Base-by-base conservation (phyloP, 257 asterid genomes). In the Ilex asprella region DNA sequence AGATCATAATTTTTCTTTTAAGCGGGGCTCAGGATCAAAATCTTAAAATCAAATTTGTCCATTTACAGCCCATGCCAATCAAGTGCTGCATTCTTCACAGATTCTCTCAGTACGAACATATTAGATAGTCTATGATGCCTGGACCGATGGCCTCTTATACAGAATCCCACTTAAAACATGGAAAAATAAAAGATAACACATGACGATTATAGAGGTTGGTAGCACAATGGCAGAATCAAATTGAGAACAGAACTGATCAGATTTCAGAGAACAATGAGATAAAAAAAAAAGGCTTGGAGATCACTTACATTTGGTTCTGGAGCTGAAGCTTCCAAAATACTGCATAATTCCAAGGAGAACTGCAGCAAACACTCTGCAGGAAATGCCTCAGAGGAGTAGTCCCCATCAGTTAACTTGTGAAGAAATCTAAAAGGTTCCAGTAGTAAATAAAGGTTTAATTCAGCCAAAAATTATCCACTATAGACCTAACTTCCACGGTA, bases 331-430 rank as follows among this genome's bases (percentile, higher is more conserved):
- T 92, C 99, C 99, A 92, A 76, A 92, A 85, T 60, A 83, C 89
- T 43, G 97, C 97, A 70, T 92, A 89, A 75, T 79, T 83, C 99
- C 99, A 89, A 21, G 84, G 91, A 70, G 97, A 85, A 66, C 81
- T 62, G 76, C 74, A 75, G 86, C 99, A 89, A 69, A 89, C 82
- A 65, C 84, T 67, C 74, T 84, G 81, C 65, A 92, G 87, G 75
- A 86, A 82, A 67, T 81, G 80, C 80, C 96, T 78, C 83, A 85
- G 71, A 66, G 78, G 78, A 78, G 82, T 73, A 59, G 69, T 73
- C 79, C 73, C 89, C 95, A 85, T 86, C 73, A 77, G 60, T 70
- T 74, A 69, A 61, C 67, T 72, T 67, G 51, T 39, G 50, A 68
- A 68, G 68, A 75, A 79, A 66, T 77, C 39, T 27, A 79, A 74